Evolutionary conservation across 495 filamentous ascomycete genomes (phyloP).

Genomic region (Hypoxylon lienhwacheense): DNA sequence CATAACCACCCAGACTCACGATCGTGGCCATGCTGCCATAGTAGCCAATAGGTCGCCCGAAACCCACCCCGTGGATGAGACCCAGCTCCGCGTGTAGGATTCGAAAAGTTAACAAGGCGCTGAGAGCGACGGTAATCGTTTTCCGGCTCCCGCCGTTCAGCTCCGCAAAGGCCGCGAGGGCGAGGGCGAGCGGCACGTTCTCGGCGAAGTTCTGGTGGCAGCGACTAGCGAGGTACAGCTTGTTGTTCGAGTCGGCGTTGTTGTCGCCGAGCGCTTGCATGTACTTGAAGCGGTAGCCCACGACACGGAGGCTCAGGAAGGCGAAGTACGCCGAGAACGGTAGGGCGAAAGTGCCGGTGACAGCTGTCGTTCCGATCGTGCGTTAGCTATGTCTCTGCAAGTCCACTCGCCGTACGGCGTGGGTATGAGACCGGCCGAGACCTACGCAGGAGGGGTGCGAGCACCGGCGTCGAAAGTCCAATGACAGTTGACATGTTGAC

Average conservation of each 20-base stretch:
- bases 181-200: slow-evolving; percentile 42
- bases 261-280: slow-evolving; percentile 42
- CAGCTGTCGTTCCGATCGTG: slow-evolving; percentile 31
- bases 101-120: slow-evolving; percentile 41
- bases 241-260: slow-evolving; percentile 23
- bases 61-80: slow-evolving; percentile 35
- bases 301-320: slow-evolving; percentile 47
- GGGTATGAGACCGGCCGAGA: not conserved
- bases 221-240: slow-evolving; percentile 39
- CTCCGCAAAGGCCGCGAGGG: slow-evolving; percentile 41
- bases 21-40: slow-evolving; percentile 44
- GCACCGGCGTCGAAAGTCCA: slow-evolving; percentile 10
- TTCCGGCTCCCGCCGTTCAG: slow-evolving; percentile 48
- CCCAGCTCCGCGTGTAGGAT: slow-evolving; percentile 48
- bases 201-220: slow-evolving; percentile 49
- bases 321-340: slow-evolving; percentile 51
- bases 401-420: too few species aligned
- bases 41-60: slow-evolving; percentile 43
- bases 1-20: slow-evolving; percentile 43
- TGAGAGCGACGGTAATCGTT: slow-evolving; percentile 41
- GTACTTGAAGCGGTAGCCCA: slow-evolving; percentile 41
- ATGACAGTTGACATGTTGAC: slow-evolving; percentile 17
- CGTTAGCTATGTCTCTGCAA: slow-evolving; percentile 1
- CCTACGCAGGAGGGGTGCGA: slow-evolving; percentile 30
- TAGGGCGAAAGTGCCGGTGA: slow-evolving; percentile 49